Base-by-base conservation (phyloP, 2,329 filamentous ascomycete genomes). In the Pseudopyricularia cyperi region DNA sequence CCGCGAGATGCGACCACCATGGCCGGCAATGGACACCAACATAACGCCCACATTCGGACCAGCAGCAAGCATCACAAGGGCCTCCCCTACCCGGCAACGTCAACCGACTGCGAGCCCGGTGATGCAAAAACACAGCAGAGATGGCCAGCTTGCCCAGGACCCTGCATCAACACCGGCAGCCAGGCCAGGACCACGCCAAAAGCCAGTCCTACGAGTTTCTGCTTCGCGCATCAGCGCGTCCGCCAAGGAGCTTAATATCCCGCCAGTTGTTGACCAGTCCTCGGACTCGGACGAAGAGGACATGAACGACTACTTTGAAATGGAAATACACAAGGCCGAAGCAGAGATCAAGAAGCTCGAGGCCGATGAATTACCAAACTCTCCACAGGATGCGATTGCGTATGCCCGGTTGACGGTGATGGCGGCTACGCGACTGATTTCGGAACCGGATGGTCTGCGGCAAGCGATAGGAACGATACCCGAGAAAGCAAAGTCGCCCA, bases 221-320 rank as follows among this genome's bases (percentile, higher is more conserved):
- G 54, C 65, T 17, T 65, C 68, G 7, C 66, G 62, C 48, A 69
- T 74, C 49, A 62, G 66, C 19, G 49, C 75, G 22, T 70, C 72
- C 3, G 61, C 65, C 7, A 71, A 68, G 53, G 61, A 63, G 50
- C 56, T 61, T 6, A 58, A 55, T 9, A 55, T 61, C 28, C 57
- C 59, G 11, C 58, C 66, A 11, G 56, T 65, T 4, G 28, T n/a
- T 19, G 70, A 71, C 47, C 66, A 69, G 51, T 73, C 75, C 15
- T 78, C 75, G 0, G 76, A 80, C 52, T 73, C 71, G 57, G 72
- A 80, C 44, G 77, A 81, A 53, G 77, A 80, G 48, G 74, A 77
- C 46, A 75, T 80, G 66, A 76, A 72, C 17, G 75, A 77, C 50
- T 76, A 76, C 54, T 78, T 81, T 51, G 69, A 73, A 51, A 66